phyloP scores from a whole-genome alignment of 2,329 filamentous ascomycete genomes.

The Pseudogymnoascus destructans region DNA sequence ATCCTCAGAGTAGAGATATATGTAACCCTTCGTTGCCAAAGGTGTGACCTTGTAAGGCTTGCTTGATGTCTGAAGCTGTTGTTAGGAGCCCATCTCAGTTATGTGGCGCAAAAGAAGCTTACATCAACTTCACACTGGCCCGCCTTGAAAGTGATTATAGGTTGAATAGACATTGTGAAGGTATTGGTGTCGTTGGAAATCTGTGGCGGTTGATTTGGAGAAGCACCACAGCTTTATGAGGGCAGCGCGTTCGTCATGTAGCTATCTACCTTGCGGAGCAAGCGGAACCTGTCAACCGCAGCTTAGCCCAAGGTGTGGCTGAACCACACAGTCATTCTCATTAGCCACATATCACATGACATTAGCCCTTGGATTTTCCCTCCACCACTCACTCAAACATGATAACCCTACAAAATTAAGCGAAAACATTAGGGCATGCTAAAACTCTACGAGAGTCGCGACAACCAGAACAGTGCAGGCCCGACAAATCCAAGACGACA shows the following conservation, averaged over 20 bases:
- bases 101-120: constrained; percentile 28
- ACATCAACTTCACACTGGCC: constrained; percentile 79
- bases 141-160: constrained; percentile 93
- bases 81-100: constrained; percentile 10
- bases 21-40: constrained; percentile 62
- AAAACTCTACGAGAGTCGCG: constrained; percentile 8
- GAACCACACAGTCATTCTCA: background rate
- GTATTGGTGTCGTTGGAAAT: constrained; percentile 11
- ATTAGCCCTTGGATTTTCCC: constrained; percentile 3
- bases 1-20: constrained; percentile 90
- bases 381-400: background rate
- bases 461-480: constrained; percentile 8
- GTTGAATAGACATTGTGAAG: constrained; percentile 60
- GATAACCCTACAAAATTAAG: constrained; percentile 9
- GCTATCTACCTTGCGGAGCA: constrained; percentile 5
- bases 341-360: constrained; percentile 7
- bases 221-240: constrained; percentile 9
- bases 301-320: constrained; percentile 5
- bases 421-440: constrained; percentile 11
- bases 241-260: constrained; percentile 14
- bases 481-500: constrained; percentile 17
- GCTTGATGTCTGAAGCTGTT: constrained; percentile 33
- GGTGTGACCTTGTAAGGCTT: constrained; percentile 62
- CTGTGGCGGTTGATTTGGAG: constrained; percentile 15
- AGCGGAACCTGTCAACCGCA: constrained; percentile 1